These are phyloP conservation scores for Endoconidiophora laricicola DNA, from an alignment of 2,329 filamentous ascomycete genomes.

Conservation along the genomic window DNA sequence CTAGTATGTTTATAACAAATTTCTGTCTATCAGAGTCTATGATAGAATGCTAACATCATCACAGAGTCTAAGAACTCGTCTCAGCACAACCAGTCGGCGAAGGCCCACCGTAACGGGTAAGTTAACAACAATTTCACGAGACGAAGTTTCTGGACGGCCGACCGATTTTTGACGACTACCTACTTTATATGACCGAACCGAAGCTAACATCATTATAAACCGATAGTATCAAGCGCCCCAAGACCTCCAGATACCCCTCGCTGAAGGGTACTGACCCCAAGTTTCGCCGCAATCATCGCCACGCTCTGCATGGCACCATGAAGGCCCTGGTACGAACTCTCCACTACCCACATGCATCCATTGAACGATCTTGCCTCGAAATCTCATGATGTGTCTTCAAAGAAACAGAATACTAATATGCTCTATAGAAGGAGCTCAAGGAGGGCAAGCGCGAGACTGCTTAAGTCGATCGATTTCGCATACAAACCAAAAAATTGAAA, in stretches of 20 bases:
- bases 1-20: slow-evolving; percentile 21
- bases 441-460: slow-evolving; percentile 86
- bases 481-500: slow-evolving; percentile 13
- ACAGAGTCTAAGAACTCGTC: slow-evolving; percentile 99
- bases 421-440: slow-evolving; percentile 78
- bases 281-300: slow-evolving; percentile 99
- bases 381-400: not conserved
- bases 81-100: slow-evolving; percentile 95
- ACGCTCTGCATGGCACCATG: slow-evolving; percentile 97
- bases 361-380: not conserved
- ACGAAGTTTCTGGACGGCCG: not conserved
- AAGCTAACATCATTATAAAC: not conserved
- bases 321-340: slow-evolving; percentile 71
- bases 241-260: slow-evolving; percentile 96
- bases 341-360: not conserved
- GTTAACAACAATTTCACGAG: not conserved
- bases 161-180: not conserved
- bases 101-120: slow-evolving; percentile 98
- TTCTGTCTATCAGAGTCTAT: not conserved
- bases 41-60: slow-evolving; percentile 8
- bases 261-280: slow-evolving; percentile 98
- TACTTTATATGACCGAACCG: not conserved
- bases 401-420: slow-evolving; percentile 19
- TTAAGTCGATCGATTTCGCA: slow-evolving; percentile 29
- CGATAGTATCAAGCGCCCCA: slow-evolving; percentile 97